Evolutionary conservation across 495 filamentous ascomycete species (phyloP).

Genomic region (Talaromyces proteolyticus): DNA sequence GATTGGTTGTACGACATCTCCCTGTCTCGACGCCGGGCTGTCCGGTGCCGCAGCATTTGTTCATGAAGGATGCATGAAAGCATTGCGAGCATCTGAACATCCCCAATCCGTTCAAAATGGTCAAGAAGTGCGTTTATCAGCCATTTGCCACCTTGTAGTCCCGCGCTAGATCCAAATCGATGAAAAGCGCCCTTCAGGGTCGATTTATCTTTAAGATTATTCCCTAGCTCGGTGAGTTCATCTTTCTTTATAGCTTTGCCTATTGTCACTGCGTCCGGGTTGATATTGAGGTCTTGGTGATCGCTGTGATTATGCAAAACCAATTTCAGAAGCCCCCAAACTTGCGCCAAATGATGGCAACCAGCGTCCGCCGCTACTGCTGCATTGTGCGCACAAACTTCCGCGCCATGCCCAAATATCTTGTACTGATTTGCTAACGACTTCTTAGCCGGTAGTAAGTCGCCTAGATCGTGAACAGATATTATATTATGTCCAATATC

Average conservation of each 20-base stretch:
- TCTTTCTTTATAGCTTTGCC: not conserved
- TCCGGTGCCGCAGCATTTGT: constrained; percentile 16
- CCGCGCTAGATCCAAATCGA: not conserved
- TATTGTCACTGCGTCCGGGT: not conserved
- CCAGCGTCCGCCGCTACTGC: constrained; percentile 68
- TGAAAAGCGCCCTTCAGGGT: not conserved
- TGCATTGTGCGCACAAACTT: constrained; percentile 80
- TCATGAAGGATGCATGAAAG: constrained; percentile 83
- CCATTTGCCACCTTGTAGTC: constrained; percentile 56
- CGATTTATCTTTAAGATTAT: not conserved
- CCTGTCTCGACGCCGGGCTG: constrained; percentile 9
- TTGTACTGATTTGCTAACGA: constrained; percentile 71
- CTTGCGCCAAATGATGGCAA: constrained; percentile 65
- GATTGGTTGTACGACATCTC: constrained; percentile 11
- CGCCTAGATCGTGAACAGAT: constrained; percentile 62
- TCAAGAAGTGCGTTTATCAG: constrained; percentile 62
- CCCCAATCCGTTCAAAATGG: constrained; percentile 72
- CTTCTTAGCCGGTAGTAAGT: constrained; percentile 68
- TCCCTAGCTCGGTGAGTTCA: not conserved
- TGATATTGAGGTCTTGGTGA: not conserved
- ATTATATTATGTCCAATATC: constrained; percentile 49
- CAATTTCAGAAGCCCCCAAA: constrained; percentile 77
- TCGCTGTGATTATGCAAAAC: constrained; percentile 66
- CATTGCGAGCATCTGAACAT: constrained; percentile 95
- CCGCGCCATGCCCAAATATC: constrained; percentile 73